A percentile compares a stretch with the other conserved stretches of the same genome.
Conservation (phyloP, 1,284 basidiomycete genomes). For the Sparassis latifolia region DNA sequence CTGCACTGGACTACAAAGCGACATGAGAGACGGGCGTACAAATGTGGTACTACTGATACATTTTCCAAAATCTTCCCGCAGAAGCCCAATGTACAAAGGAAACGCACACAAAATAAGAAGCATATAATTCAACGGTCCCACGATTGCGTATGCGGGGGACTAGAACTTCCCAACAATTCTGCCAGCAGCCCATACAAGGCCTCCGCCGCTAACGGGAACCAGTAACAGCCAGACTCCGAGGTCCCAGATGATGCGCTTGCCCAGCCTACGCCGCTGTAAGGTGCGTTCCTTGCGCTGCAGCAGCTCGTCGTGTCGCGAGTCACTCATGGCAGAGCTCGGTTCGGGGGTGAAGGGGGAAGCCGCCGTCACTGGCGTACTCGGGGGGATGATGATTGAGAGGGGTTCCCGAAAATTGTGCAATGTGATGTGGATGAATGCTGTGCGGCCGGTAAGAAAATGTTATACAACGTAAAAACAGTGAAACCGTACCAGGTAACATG, state of each 20-base stretch:
- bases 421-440: constrained; percentile 57
- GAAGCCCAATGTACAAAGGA: no score
- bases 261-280: constrained; percentile 58
- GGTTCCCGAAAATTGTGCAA: constrained; percentile 66
- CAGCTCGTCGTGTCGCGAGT: constrained; percentile 46
- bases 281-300: constrained; percentile 70
- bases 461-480: constrained; percentile 1
- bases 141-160: neutral
- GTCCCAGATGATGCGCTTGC: constrained; percentile 65
- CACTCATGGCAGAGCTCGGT: constrained; percentile 18
- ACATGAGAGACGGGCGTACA: no score
- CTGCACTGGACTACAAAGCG: no score
- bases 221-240: constrained; percentile 61
- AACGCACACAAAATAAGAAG: no score
- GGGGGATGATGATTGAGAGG: constrained; percentile 59
- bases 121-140: no score
- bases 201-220: constrained; percentile 44
- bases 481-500: constrained; percentile 45
- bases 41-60: no score
- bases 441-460: neutral
- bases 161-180: constrained; percentile 38
- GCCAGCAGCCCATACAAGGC: constrained; percentile 48
- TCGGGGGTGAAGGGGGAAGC: constrained; percentile 18
- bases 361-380: constrained; percentile 23
- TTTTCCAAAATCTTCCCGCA: no score